Percentiles rank a stretch among this genome's conserved stretches.
These are phyloP conservation scores for Entophlyctis luteolus DNA, from an alignment of 192 early-diverging fungal genomes.

Conservation along the genomic window DNA sequence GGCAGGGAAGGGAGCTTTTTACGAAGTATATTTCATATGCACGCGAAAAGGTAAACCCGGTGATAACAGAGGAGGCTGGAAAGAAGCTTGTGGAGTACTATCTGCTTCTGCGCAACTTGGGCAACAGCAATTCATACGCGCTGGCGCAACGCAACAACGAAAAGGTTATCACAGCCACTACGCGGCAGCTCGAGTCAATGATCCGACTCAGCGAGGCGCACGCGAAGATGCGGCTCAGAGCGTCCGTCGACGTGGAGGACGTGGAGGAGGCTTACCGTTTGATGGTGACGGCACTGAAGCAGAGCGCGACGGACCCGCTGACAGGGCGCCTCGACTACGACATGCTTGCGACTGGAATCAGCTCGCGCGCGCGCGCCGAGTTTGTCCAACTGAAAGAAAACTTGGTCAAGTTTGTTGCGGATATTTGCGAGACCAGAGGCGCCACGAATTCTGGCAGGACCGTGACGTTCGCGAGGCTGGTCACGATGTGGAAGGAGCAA, in stretches of 20 bases:
- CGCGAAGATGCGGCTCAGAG: constrained; percentile 81
- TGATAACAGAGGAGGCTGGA: constrained; percentile 70
- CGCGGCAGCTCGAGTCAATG: constrained; percentile 95
- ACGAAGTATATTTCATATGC: constrained; percentile 93
- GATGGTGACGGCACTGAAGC: constrained; percentile 83
- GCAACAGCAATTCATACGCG: constrained; percentile 30
- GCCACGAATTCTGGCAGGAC: constrained; percentile 14
- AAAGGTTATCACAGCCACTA: constrained; percentile 73
- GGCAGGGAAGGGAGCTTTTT: constrained; percentile 72
- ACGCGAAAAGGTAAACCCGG: constrained; percentile 67
- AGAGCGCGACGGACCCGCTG: constrained; percentile 85
- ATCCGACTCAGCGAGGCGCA: constrained; percentile 91
- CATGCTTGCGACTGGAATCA: constrained; percentile 83
- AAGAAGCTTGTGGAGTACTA: constrained; percentile 75
- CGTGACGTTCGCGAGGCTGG: constrained; percentile 32
- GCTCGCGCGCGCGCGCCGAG: constrained; percentile 65
- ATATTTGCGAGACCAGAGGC: constrained; percentile 34
- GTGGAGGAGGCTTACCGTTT: constrained; percentile 86
- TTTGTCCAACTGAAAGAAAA: constrained; percentile 53
- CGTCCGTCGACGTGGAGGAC: constrained; percentile 70
- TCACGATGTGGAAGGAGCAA: constrained; percentile 26
- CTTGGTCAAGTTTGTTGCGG: constrained; percentile 23
- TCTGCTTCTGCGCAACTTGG: constrained; percentile 75
- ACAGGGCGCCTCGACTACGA: constrained; percentile 94
- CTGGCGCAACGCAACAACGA: constrained; percentile 16